Evolutionary conservation across 345 rosid genomes (phyloP), one percentile per base, ranked within the genome.

Genomic region (Linum lewisii): DNA sequence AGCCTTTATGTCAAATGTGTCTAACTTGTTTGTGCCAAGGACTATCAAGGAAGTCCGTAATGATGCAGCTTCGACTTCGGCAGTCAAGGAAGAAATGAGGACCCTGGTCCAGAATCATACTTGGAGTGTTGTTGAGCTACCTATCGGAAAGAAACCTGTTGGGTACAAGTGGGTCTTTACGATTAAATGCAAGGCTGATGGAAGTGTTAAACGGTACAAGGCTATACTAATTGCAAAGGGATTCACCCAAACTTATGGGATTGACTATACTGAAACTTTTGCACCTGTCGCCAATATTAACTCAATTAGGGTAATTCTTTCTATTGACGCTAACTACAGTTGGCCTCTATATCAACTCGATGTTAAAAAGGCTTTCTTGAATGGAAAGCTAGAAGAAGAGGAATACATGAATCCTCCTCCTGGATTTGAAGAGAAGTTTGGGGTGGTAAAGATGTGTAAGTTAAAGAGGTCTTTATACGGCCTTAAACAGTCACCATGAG

Each of bases 151-250:
- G n/a, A n/a, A n/a, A n/a, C n/a, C n/a, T n/a, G n/a, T n/a, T n/a
- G n/a, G n/a, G n/a, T n/a, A 47, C 20, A 59, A 66, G 16, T 66
- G 60, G 21, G 44, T 37, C 4, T 66, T 59, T n/a, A 52, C 23
- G 6, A 15, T 51, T 6, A 66, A 52, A 19, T 18, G 57, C n/a
- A n/a, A n/a, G n/a, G n/a, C n/a, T n/a, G n/a, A n/a, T n/a, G 54
- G 59, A 1, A 25, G 55, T 14, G 13, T 51, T 4, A 52, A 66
- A 18, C 15, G 50, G 36, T 37, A 20, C 11, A 51, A 59, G 14
- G 32, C 26, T 0, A 0, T 24, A 3, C 14, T 51, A 0, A 21
- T 60, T 0, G 29, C 54, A 21, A 34, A 59, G 15, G 19, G 53
- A 5, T 66, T 66, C 32, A 60, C 59, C 2, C 51, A 65, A n/a